Conservation (phyloP, 257 asterid genomes). For the Apocynum venetum region DNA sequence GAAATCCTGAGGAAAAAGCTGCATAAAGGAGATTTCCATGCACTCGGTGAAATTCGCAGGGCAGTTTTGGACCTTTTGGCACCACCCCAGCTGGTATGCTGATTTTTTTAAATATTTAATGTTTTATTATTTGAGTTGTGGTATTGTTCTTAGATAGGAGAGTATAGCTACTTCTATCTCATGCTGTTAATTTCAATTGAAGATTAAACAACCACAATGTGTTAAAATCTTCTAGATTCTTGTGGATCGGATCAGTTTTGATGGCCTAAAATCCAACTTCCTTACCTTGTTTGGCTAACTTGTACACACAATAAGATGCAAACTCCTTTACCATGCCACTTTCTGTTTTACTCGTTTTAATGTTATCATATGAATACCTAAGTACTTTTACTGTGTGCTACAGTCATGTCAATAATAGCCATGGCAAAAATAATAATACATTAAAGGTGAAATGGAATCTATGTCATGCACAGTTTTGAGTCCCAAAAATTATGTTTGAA, state of each 20-base stretch:
- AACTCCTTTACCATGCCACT: neutral
- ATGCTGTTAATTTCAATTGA: neutral
- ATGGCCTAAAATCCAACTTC: neutral
- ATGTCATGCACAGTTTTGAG: too few relatives aligned
- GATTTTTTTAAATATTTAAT: conserved; percentile 15
- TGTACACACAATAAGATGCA: neutral
- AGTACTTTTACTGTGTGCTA: neutral
- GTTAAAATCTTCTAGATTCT: neutral
- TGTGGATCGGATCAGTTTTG: neutral
- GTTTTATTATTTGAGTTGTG: conserved; percentile 5
- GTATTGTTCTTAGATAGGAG: conserved; percentile 1
- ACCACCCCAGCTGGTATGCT: conserved; percentile 74
- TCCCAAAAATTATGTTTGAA: too few relatives aligned
- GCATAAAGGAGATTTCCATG: conserved; percentile 52
- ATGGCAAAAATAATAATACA: too few relatives aligned
- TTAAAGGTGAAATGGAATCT: neutral
- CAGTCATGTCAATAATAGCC: neutral
- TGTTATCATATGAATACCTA: neutral
- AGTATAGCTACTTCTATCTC: conserved; percentile 4
- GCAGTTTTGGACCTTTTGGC: conserved; percentile 79
- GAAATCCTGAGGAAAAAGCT: conserved; percentile 48
- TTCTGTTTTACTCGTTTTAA: neutral
- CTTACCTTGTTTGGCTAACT: neutral
- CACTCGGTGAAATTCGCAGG: conserved; percentile 72
- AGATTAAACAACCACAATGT: neutral